Base-by-base conservation (phyloP, 2,329 filamentous ascomycete species). In the Hypoxylon sp. region DNA sequence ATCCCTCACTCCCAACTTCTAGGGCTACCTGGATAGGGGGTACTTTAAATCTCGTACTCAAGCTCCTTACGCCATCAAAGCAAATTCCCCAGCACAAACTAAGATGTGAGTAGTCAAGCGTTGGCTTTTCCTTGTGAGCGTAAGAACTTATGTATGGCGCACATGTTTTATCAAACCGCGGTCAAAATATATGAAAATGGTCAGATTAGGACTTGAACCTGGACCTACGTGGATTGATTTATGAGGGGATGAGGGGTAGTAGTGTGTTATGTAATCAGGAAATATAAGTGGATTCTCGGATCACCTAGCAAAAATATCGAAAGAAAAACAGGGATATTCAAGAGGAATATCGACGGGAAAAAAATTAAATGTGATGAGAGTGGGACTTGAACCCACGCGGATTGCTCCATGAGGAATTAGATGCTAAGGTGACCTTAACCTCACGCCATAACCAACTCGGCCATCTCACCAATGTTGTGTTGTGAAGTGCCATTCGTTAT, bases 381-480 rank as follows among this genome's bases (percentile, higher is more conserved):
- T 44, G 17, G 40, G 17, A 44, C 40, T 44, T 44, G 40, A 44
- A 44, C 76, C 75, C 76, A 78, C 76, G 76, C 75, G 75, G 74
- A 76, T 74, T 74, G 64, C 72, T 69, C 69, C 67, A 74, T 62
- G 53, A 66, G 59, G 60, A 69, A 62, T 53, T 49, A 68, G 58
- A 22, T 44, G 40, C 10, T 20, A 11, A 44, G 17, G 8, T 22
- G 14, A 44, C 40, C 40, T 44, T 44, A 44, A 44, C 14, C 40
- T n/a, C 10, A 20, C 40, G 40, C 40, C 40, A 44, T 44, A 44
- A 44, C 40, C 40, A 44, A 44, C 40, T 44, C 40, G 40, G 40
- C 40, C 40, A 44, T 44, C 40, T 44, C 40, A 44, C 40, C 40
- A 11, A 10, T 20, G 1, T 3, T 17, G 2, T 22, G 40, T 11